These are phyloP conservation scores for Ambrosia trifida DNA, from an alignment of 129 eudicot genomes.

Conservation along the genomic window DNA sequence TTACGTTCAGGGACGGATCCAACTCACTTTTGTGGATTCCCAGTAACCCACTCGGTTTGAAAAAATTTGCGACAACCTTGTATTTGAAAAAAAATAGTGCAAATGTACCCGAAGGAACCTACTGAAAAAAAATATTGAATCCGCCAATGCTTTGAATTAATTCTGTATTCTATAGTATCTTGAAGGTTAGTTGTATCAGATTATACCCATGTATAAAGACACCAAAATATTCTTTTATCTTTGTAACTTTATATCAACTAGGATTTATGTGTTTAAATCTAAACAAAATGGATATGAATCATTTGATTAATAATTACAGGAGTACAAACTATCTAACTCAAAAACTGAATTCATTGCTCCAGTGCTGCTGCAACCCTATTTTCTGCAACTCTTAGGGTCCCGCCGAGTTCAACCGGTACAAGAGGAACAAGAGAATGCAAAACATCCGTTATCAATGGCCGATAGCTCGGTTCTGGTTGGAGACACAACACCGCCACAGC, in stretches of 20 bases:
- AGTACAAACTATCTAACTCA: constrained; percentile 12
- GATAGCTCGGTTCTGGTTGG: constrained; percentile 92
- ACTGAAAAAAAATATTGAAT: too few relatives aligned
- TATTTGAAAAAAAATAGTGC: too few relatives aligned
- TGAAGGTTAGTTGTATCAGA: not conserved
- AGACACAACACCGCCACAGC: constrained; percentile 96
- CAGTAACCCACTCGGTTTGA: too few relatives aligned
- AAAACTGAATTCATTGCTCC: constrained; percentile 25
- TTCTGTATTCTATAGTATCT: too few relatives aligned
- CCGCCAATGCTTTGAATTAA: too few relatives aligned
- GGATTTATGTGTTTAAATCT: not conserved
- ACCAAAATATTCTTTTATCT: not conserved
- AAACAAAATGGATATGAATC: constrained; percentile 13
- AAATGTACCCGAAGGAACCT: too few relatives aligned
- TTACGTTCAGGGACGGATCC: too few relatives aligned
- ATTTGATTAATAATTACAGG: constrained; percentile 28
- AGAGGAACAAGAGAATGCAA: constrained; percentile 89
- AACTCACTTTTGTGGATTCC: too few relatives aligned
- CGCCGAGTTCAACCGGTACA: constrained; percentile 88
- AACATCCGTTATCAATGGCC: constrained; percentile 90
- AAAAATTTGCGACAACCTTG: too few relatives aligned
- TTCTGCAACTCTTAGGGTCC: constrained; percentile 58
- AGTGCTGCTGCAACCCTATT: constrained; percentile 26
- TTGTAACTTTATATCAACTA: not conserved
- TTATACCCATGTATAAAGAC: not conserved